These are phyloP conservation scores for Psilocybe azurescens DNA, from an alignment of 768 basidiomycete species.

Conservation along the genomic window DNA sequence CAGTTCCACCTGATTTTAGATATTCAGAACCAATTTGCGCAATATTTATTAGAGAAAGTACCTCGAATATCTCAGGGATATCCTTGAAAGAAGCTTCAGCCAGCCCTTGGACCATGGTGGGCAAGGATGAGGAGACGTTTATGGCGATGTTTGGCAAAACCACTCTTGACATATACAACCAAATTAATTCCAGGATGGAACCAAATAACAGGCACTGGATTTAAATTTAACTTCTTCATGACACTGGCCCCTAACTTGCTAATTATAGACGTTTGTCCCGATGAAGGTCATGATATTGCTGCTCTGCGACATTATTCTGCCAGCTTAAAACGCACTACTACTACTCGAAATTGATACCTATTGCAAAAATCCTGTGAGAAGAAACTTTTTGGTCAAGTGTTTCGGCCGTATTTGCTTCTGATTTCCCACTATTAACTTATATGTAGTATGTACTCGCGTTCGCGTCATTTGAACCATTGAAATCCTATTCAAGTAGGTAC, in stretches of 20 bases:
- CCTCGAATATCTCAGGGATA: constrained; percentile 97
- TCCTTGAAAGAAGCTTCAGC: constrained; percentile 84
- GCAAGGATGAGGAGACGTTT: constrained; percentile 20
- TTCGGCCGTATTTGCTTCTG: too few relatives aligned
- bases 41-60: constrained; percentile 30
- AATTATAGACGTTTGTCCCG: not conserved
- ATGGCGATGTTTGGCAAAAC: constrained; percentile 18
- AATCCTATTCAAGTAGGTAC: too few relatives aligned
- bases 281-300: too few relatives aligned
- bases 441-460: too few relatives aligned
- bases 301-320: too few relatives aligned
- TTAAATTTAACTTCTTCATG: not conserved
- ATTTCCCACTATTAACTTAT: too few relatives aligned
- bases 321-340: too few relatives aligned
- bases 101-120: constrained; percentile 34
- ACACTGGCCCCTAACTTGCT: not conserved
- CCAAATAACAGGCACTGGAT: constrained; percentile 14
- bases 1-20: constrained; percentile 69
- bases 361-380: too few relatives aligned
- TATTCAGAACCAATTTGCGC: constrained; percentile 12
- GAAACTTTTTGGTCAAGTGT: too few relatives aligned
- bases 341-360: too few relatives aligned
- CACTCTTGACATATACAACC: constrained; percentile 13
- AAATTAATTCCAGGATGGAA: constrained; percentile 8
- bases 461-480: too few relatives aligned